Evolutionary conservation across 257 asterid genomes (phyloP).

Genomic region (Paulownia fortunei): DNA sequence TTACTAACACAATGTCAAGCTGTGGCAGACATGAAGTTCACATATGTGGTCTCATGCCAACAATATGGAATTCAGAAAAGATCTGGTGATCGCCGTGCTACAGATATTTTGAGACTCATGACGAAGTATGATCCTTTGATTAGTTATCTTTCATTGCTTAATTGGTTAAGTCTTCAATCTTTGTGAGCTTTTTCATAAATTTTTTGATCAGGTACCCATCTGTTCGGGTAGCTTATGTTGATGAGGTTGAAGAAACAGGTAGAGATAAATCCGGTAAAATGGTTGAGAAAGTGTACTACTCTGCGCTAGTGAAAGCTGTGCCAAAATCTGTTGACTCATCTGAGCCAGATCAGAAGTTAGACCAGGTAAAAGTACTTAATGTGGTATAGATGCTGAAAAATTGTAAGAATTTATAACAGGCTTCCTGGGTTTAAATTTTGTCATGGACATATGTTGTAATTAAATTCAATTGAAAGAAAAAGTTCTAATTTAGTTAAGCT

Average conservation of each 20-base stretch:
- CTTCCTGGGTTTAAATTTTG: background rate
- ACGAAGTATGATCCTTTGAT: constrained; percentile 60
- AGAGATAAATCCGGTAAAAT: constrained; percentile 59
- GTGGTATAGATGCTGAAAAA: constrained; percentile 8
- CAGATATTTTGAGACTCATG: constrained; percentile 92
- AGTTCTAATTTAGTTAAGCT: constrained; percentile 6
- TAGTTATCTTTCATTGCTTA: constrained; percentile 28
- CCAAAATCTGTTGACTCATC: constrained; percentile 94
- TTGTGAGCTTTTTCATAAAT: constrained; percentile 31
- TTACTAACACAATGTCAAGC: constrained; percentile 86
- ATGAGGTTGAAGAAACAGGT: constrained; percentile 86
- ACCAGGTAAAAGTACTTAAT: constrained; percentile 62
- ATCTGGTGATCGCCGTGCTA: constrained; percentile 80
- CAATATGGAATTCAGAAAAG: constrained; percentile 87
- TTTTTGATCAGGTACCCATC: constrained; percentile 88
- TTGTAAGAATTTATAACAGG: background rate
- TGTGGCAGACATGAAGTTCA: constrained; percentile 92
- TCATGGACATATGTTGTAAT: background rate
- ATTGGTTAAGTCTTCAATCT: constrained; percentile 25
- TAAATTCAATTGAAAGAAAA: constrained; percentile 12
- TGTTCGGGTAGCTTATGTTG: constrained; percentile 93
- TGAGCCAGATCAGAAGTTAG: constrained; percentile 86
- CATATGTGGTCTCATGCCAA: constrained; percentile 96
- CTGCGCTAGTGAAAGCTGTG: constrained; percentile 93
- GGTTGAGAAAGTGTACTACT: constrained; percentile 86